phyloP scores from a whole-genome alignment of 441 rosid species.

The Heliophila coronopifolia region DNA sequence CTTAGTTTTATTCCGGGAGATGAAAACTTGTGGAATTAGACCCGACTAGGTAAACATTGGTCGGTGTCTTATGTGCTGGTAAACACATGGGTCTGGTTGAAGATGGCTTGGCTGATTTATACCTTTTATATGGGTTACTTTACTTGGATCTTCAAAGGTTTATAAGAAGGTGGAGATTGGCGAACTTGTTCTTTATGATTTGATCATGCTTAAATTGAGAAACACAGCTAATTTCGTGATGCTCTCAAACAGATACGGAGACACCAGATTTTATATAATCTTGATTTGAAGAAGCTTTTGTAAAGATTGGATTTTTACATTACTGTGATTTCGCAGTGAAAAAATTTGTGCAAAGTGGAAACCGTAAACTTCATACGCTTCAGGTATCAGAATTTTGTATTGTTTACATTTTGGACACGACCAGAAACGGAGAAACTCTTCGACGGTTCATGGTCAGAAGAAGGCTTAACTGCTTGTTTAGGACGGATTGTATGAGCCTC shows the following conservation, averaged over 20 bases:
- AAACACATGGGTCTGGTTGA: constrained; percentile 61
- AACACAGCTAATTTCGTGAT: constrained; percentile 49
- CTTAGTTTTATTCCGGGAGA: constrained; percentile 38
- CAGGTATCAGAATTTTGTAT: too few species aligned
- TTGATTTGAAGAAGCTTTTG: neutral
- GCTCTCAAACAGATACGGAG: constrained; percentile 57
- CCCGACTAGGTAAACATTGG: constrained; percentile 63
- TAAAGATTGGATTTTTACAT: neutral
- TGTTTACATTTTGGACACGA: too few species aligned
- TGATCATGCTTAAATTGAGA: constrained; percentile 41
- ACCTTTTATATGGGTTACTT: constrained; percentile 53
- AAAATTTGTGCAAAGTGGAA: neutral
- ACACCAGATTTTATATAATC: constrained; percentile 48
- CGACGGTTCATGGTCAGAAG: too few species aligned
- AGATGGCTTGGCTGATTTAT: constrained; percentile 47
- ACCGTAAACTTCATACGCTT: neutral
- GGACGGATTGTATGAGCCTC: too few species aligned
- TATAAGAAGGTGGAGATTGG: constrained; percentile 50
- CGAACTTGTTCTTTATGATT: constrained; percentile 44
- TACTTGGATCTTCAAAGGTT: constrained; percentile 55
- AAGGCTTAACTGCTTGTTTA: too few species aligned
- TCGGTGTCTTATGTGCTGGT: constrained; percentile 57
- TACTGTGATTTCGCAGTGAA: neutral
- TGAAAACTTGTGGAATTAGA: constrained; percentile 36
- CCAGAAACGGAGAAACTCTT: too few species aligned